Evolutionary conservation across 148 eudicot species (phyloP), one percentile per base, ranked within the genome.

Genomic region (Bassia scoparia): DNA sequence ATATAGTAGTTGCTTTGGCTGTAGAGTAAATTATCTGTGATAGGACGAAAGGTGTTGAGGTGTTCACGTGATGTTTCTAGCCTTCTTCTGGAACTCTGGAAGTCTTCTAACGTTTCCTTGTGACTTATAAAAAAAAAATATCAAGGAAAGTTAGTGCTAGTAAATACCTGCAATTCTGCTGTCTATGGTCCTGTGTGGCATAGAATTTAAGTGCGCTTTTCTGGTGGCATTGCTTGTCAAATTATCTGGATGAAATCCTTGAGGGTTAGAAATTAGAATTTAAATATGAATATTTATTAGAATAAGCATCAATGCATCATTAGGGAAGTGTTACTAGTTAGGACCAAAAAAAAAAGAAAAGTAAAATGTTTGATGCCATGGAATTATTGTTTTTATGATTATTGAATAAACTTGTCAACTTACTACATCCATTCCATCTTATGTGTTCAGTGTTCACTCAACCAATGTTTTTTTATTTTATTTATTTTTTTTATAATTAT

Each of bases 1-100:
- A n/a, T n/a, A n/a, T n/a, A n/a, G n/a, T n/a, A 34, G 62, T 33
- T 58, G 62, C 48, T 63, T 31, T 37, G 67, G 44, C 67, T 63
- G 43, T 11, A 35, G 46, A 17, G 15, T 63, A 37, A 63, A 35
- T 31, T 5, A 15, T 61, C 41, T 21, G 48, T 34, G 10, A 30
- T 63, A 34, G 67, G 24, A 26, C 4, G 14, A 62, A 34, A 34
- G 15, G 44, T 27, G 23, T 63, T 35, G 67, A 37, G 38, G 26
- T 35, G 48, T 63, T 21, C 2, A 35, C 21, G 46, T 35, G 21
- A 29, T 37, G 21, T 23, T 18, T 21, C 9, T 12, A 35, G 9
- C 14, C 56, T 17, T 52, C 56, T 21, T 63, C 20, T 4, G 7
- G n/a, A n/a, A n/a, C n/a, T n/a, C n/a, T n/a, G n/a, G n/a, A n/a